Conservation (phyloP, 768 basidiomycete species). For the Termitomyces sp. region DNA sequence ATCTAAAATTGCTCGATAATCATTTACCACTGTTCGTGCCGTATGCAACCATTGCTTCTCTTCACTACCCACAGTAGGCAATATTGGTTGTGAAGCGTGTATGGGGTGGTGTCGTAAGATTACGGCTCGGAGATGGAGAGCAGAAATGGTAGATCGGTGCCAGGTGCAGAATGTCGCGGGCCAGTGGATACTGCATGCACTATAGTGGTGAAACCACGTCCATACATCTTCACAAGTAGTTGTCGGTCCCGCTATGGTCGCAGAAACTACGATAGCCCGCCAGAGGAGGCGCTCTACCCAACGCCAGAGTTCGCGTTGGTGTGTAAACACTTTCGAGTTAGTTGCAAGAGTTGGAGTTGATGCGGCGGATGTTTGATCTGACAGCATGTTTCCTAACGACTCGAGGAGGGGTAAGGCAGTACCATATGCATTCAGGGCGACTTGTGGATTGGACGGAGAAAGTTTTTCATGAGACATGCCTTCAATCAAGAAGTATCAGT, state of each 20-base stretch:
- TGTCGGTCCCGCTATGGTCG: constrained; percentile 42
- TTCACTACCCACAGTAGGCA: neutral
- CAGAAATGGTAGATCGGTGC: constrained; percentile 68
- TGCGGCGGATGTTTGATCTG: constrained; percentile 24
- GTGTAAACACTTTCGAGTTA: constrained; percentile 37
- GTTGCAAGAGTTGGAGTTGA: constrained; percentile 47
- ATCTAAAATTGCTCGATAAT: constrained; percentile 67
- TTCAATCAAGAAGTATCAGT: constrained; percentile 24
- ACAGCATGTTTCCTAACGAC: constrained; percentile 22
- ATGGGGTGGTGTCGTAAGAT: constrained; percentile 42
- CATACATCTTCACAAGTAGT: constrained; percentile 40
- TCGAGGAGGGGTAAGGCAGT: constrained; percentile 51
- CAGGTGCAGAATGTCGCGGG: constrained; percentile 73
- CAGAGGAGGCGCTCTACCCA: constrained; percentile 84
- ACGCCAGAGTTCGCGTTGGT: constrained; percentile 81
- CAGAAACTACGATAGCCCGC: constrained; percentile 68
- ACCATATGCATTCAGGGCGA: constrained; percentile 58
- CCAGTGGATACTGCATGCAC: constrained; percentile 64
- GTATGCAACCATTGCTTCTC: constrained; percentile 54
- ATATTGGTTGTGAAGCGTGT: neutral
- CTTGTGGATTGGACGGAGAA: constrained; percentile 40
- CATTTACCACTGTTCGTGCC: constrained; percentile 63
- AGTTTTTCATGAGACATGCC: constrained; percentile 77
- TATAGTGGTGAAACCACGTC: constrained; percentile 62
- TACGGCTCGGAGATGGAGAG: constrained; percentile 73